Evolutionary conservation across 495 filamentous ascomycete species (phyloP).

Genomic region (Penicillium arizonense): DNA sequence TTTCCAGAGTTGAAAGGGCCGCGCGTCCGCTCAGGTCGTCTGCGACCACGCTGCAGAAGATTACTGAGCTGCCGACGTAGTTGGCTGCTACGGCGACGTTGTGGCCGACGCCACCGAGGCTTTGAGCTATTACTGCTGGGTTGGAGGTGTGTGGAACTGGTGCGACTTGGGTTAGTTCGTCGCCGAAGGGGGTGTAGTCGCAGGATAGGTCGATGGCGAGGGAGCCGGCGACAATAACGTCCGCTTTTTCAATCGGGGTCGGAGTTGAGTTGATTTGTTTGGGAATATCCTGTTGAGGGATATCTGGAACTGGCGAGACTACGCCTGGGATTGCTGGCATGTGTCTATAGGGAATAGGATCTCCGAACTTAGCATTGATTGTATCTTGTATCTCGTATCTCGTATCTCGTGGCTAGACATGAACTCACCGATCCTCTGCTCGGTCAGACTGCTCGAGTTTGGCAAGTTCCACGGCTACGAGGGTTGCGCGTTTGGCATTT

Average conservation of each 20-base stretch:
- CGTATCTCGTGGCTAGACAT: constrained; percentile 3
- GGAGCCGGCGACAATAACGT: constrained; percentile 85
- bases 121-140: constrained; percentile 72
- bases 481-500: constrained; percentile 78
- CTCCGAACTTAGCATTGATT: constrained; percentile 35
- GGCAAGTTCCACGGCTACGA: constrained; percentile 72
- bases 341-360: constrained; percentile 33
- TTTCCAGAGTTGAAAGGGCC: constrained; percentile 58
- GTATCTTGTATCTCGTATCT: constrained; percentile 17
- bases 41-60: constrained; percentile 74
- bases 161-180: constrained; percentile 21
- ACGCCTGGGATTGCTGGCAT: constrained; percentile 37
- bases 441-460: constrained; percentile 51
- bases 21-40: constrained; percentile 75
- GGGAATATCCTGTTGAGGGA: constrained; percentile 14
- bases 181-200: constrained; percentile 58
- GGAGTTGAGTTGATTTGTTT: constrained; percentile 7
- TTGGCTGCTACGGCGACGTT: constrained; percentile 85
- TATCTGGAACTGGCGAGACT: constrained; percentile 26
- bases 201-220: constrained; percentile 87
- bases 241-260: constrained; percentile 30
- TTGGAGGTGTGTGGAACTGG: constrained; percentile 83
- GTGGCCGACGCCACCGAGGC: constrained; percentile 89
- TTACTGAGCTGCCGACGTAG: constrained; percentile 53
- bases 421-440: constrained; percentile 41